phyloP scores from a whole-genome alignment of 257 asterid species.

The Capsicum pubescens region DNA sequence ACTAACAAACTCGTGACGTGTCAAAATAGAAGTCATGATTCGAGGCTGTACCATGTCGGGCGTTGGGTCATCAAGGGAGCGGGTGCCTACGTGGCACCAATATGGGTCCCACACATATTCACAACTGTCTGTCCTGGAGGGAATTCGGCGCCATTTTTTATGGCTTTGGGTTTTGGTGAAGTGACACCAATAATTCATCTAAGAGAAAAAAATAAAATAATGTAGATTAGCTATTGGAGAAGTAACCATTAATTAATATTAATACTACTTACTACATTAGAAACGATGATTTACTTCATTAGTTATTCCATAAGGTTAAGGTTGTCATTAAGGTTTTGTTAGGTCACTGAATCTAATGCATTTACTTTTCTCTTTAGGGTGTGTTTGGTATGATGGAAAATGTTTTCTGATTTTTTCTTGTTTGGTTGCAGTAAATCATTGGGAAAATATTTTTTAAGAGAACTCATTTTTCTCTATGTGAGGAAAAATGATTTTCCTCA shows the following conservation, averaged over 20 bases:
- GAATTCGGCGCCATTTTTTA: conserved; percentile 38
- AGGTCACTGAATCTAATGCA: conserved; percentile 35
- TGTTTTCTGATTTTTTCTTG: too few relatives aligned
- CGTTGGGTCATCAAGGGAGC: conserved; percentile 39
- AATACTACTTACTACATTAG: neutral
- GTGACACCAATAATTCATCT: conserved; percentile 41
- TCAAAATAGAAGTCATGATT: conserved; percentile 31
- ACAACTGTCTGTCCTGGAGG: conserved; percentile 26
- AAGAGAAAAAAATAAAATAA: neutral
- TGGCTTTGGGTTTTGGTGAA: conserved; percentile 21
- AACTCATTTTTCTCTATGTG: too few relatives aligned
- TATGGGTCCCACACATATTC: neutral
- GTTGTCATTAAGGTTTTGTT: neutral
- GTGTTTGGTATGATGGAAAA: too few relatives aligned
- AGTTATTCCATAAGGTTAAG: neutral
- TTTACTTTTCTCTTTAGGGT: conserved; percentile 16
- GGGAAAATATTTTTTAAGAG: too few relatives aligned
- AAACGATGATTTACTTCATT: neutral
- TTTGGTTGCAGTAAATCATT: too few relatives aligned
- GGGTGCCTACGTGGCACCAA: conserved; percentile 38
- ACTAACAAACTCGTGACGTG: conserved; percentile 50
- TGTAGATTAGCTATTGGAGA: neutral
- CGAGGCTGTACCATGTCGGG: conserved; percentile 46
- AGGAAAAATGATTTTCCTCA: too few relatives aligned
- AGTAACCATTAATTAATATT: neutral